A percentile compares a stretch with the other conserved stretches of the same genome.
Conservation (phyloP, 2,329 filamentous ascomycete species). For the Chaetoscypha palmicola region DNA sequence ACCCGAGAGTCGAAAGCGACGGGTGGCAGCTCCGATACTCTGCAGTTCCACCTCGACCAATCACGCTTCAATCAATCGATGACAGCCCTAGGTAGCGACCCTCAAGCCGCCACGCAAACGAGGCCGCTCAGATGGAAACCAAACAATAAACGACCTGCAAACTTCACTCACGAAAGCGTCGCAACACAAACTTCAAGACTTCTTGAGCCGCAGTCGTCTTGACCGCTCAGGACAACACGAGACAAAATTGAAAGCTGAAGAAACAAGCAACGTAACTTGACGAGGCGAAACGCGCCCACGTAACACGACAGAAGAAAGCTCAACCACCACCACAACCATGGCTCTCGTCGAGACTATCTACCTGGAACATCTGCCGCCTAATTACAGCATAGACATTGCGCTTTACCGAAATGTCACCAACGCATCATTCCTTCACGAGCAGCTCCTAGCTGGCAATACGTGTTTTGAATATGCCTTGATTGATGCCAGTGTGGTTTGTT, state of each 20-base stretch:
- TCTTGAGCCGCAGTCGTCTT: not conserved
- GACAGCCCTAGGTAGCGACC: too few relatives aligned
- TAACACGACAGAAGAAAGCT: not conserved
- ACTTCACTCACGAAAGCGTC: too few relatives aligned
- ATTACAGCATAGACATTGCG: constrained; percentile 62
- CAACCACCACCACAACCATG: constrained; percentile 1
- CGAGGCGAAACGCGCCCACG: too few relatives aligned
- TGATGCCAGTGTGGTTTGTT: constrained; percentile 68
- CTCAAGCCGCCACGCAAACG: too few relatives aligned
- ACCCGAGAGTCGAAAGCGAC: too few relatives aligned
- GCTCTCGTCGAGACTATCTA: constrained; percentile 50
- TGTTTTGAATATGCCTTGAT: constrained; percentile 92
- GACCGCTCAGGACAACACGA: not conserved
- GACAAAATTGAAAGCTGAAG: not conserved
- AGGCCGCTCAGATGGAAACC: too few relatives aligned
- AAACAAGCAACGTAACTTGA: too few relatives aligned
- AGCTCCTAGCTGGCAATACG: constrained; percentile 76
- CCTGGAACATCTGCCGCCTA: constrained; percentile 67
- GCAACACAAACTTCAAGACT: not conserved
- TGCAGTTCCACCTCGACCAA: too few relatives aligned
- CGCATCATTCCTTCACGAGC: constrained; percentile 67
- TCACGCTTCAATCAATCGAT: too few relatives aligned
- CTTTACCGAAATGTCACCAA: constrained; percentile 75
- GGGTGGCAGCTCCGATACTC: too few relatives aligned
- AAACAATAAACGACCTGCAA: too few relatives aligned